A percentile compares a stretch with the other conserved stretches of the same genome.
Conservation (phyloP, 352 stramenopile species). For the Thraustochytrium sp. region DNA sequence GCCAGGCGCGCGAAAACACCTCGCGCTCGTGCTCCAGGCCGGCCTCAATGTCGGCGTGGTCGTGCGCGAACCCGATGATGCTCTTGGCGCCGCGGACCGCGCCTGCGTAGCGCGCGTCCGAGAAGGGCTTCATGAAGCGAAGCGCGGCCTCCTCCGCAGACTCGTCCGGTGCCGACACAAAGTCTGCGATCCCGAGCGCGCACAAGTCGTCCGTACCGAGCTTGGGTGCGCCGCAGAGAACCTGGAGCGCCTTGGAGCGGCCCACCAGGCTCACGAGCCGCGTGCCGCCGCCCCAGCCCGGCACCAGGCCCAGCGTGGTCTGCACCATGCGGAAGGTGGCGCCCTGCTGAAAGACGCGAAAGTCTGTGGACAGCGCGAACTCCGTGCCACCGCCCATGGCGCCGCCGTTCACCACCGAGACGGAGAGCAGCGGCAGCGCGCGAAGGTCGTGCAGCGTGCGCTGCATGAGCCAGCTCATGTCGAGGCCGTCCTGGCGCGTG, state of each 20-base stretch:
- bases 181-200: slow-evolving; percentile 37
- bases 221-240: slow-evolving; percentile 8
- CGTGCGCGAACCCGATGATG: slow-evolving; percentile 24
- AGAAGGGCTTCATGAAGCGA: neutral
- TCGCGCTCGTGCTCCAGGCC: slow-evolving; percentile 5
- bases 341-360: slow-evolving; percentile 36
- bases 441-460: slow-evolving; percentile 1
- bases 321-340: slow-evolving; percentile 42
- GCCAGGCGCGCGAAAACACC: slow-evolving; percentile 23
- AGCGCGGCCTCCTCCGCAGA: neutral
- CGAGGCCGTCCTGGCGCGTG: slow-evolving; percentile 12
- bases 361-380: slow-evolving; percentile 9
- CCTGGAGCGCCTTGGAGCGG: slow-evolving; percentile 3
- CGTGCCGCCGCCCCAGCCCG: slow-evolving; percentile 36
- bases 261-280: slow-evolving; percentile 30
- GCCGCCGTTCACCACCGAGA: slow-evolving; percentile 18
- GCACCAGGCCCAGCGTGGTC: slow-evolving; percentile 18
- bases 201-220: neutral
- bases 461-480: slow-evolving; percentile 42
- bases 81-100: slow-evolving; percentile 1
- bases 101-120: neutral
- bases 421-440: slow-evolving; percentile 5
- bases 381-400: slow-evolving; percentile 43
- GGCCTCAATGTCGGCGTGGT: neutral
- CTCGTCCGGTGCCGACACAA: neutral